Evolutionary conservation across 345 rosid species (phyloP), one percentile per base, ranked within the genome.

Genomic region (Gossypium ekmanianum): DNA sequence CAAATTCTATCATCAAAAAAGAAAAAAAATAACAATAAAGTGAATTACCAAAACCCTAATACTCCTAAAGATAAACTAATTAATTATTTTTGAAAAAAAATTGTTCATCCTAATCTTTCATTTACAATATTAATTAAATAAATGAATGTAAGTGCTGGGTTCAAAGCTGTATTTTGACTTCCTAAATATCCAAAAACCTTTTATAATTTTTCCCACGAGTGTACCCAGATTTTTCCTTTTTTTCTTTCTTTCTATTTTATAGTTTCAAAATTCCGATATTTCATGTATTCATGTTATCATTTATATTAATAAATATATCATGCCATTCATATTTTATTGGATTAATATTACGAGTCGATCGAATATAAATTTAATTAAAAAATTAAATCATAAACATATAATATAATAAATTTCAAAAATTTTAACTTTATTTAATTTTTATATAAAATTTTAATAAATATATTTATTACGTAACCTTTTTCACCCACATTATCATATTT

Each of bases 121-220:
- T 24, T 45, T 26, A 39, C 18, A 67, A 22, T 13, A 20, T 45
- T 13, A 11, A 59, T 3, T 59, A 24, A 59, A 59, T 34, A 59
- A 59, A 50, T 9, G 3, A 69, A 27, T 4, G 63, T 26, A 50
- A 52, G 73, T 69, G 73, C 24, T 8, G 13, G 14, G 12, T 61
- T 48, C 67, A 62, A 59, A 59, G 63, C 52, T 61, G 68, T 7
- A 59, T 45, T 74, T 74, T 61, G 76, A 74, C 45, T 55, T 41
- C 52, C 34, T 18, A 54, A 70, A 4, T n/a, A 51, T 13, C 45
- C 45, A 48, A 50, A 10, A 59, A 9, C 20, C n/a, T 54, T 73
- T 45, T 16, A 26, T 61, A 1, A 73, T 56, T 2, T 44, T 57
- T 69, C 76, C 61, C 76, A 34, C 22, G 22, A 61, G 59, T 61